Conservation (phyloP, 768 basidiomycete genomes). For the Mycena indigotica region DNA sequence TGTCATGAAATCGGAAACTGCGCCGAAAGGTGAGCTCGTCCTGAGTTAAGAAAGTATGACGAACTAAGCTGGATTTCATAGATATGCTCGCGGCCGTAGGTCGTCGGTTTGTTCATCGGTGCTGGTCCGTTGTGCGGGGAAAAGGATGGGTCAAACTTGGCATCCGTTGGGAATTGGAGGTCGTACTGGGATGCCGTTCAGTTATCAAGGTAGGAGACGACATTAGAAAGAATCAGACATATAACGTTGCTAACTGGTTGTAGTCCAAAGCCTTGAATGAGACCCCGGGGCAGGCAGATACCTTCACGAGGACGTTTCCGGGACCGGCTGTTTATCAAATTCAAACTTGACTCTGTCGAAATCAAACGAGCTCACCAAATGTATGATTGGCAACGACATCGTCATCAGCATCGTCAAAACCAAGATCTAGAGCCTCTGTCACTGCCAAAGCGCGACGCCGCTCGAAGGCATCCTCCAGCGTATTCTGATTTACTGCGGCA, state of each 20-base stretch:
- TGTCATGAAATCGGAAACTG: constrained; percentile 13
- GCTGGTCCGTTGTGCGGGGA: neutral
- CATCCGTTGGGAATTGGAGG: neutral
- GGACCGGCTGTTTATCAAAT: neutral
- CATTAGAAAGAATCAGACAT: neutral
- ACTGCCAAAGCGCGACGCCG: neutral
- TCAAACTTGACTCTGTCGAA: neutral
- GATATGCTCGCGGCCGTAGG: constrained; percentile 9
- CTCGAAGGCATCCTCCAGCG: neutral
- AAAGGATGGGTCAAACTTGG: constrained; percentile 3
- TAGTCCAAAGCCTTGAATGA: constrained; percentile 1
- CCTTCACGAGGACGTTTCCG: neutral
- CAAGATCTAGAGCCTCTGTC: neutral
- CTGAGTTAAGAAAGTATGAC: neutral
- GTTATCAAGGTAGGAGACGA: neutral
- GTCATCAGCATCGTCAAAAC: neutral
- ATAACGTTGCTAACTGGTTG: neutral
- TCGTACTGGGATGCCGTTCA: neutral
- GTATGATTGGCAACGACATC: neutral
- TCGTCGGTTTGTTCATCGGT: neutral
- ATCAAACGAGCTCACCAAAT: neutral
- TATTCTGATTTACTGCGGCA: neutral
- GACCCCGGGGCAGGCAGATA: neutral
- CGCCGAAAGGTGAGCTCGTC: neutral
- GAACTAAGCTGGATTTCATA: constrained; percentile 13